Percentiles rank a stretch among this genome's conserved stretches.
These are phyloP conservation scores for Sporisorium graminicola DNA, from an alignment of 1,284 basidiomycete species.

Conservation along the genomic window DNA sequence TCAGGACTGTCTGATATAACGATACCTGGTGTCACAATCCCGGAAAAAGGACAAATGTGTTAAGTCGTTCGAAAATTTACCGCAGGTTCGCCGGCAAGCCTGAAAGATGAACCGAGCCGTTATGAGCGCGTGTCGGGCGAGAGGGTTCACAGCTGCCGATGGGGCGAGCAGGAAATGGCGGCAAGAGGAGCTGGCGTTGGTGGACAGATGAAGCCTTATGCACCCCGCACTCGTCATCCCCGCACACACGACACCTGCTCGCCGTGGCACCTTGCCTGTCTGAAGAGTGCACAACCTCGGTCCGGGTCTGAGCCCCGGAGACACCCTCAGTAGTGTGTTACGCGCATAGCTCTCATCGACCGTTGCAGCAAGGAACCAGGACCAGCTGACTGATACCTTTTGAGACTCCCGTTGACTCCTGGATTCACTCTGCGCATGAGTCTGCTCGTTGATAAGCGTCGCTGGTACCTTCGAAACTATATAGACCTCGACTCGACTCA, in stretches of 20 bases:
- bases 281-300: not conserved
- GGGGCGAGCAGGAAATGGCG: slow-evolving; percentile 32
- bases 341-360: not conserved
- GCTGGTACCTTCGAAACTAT: slow-evolving; percentile 6
- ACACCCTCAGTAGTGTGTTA: not conserved
- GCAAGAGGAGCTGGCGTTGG: slow-evolving; percentile 23
- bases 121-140: slow-evolving; percentile 24
- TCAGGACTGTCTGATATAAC: not conserved
- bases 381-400: not conserved
- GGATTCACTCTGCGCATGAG: not conserved
- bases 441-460: not conserved
- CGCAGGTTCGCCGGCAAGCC: slow-evolving; percentile 20
- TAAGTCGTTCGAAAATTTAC: not conserved
- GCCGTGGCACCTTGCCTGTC: not conserved
- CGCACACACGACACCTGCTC: slow-evolving; percentile 18
- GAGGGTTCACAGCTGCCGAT: not conserved
- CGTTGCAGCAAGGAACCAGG: not conserved
- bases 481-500: not conserved
- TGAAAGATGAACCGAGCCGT: not conserved
- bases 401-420: not conserved
- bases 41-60: not conserved
- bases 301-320: not conserved
- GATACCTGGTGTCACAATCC: not conserved
- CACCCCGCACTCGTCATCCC: slow-evolving; percentile 34
- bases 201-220: slow-evolving; percentile 30